Conservation (phyloP, 305 asterid species). For the Fraxinus albicans region DNA sequence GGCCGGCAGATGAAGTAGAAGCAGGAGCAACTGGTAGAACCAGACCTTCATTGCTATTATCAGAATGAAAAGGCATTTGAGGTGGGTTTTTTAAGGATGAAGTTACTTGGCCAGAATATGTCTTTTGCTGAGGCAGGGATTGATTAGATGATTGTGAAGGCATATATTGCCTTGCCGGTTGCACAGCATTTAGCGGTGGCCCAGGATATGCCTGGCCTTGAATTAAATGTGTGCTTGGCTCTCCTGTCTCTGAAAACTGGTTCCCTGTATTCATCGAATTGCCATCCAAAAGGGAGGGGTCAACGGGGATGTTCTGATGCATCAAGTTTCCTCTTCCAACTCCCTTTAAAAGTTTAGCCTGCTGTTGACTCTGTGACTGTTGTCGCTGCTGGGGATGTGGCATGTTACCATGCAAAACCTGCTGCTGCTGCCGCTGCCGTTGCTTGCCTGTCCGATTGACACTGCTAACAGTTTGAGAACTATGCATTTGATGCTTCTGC, state of each 20-base stretch:
- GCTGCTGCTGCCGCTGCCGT: constrained; percentile 48
- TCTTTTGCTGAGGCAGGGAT: constrained; percentile 45
- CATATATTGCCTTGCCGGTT: constrained; percentile 34
- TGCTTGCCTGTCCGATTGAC: constrained; percentile 54
- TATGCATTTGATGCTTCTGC: constrained; percentile 49
- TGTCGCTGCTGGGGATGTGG: constrained; percentile 68
- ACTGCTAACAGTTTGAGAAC: constrained; percentile 47
- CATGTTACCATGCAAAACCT: constrained; percentile 46
- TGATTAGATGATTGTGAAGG: constrained; percentile 40
- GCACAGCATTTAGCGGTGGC: constrained; percentile 36
- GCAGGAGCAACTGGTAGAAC: constrained; percentile 44
- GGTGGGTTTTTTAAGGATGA: constrained; percentile 34
- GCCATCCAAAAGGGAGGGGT: constrained; percentile 46
- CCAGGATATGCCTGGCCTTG: constrained; percentile 43
- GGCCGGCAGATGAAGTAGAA: constrained; percentile 28
- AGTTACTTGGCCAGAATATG: constrained; percentile 40
- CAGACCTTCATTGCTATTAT: constrained; percentile 41
- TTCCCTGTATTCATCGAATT: constrained; percentile 38
- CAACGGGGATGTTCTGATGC: constrained; percentile 47
- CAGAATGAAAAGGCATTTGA: constrained; percentile 45
- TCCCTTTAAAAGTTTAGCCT: constrained; percentile 53
- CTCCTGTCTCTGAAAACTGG: constrained; percentile 47
- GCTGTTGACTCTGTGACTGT: constrained; percentile 51
- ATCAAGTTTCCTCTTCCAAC: constrained; percentile 54
- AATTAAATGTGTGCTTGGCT: constrained; percentile 32